These are phyloP conservation scores for Coniochaeta sp. DNA, from an alignment of 2,329 filamentous ascomycete species.

Conservation along the genomic window DNA sequence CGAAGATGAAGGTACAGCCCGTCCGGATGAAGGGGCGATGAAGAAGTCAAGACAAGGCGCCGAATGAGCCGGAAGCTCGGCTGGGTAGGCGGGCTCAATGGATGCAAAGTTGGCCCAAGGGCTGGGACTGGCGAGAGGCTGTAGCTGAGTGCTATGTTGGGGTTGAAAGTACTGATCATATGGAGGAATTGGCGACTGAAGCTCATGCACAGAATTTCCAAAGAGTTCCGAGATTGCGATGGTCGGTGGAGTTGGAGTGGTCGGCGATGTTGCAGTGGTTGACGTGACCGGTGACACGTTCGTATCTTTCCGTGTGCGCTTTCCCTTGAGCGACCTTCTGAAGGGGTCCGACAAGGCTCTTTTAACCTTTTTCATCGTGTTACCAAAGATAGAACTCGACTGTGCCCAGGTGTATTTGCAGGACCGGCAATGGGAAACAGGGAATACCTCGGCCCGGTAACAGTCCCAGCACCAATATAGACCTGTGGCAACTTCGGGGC, in stretches of 20 bases:
- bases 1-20: neutral
- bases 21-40: neutral
- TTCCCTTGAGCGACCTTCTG: neutral
- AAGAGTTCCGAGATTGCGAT: neutral
- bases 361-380: neutral
- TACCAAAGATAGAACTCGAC: neutral
- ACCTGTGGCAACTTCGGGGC: neutral
- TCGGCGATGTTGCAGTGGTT: neutral
- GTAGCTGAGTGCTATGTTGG: neutral
- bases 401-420: neutral
- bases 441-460: neutral
- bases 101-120: neutral
- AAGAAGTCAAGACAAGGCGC: neutral
- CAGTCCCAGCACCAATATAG: neutral
- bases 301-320: neutral
- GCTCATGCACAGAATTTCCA: neutral
- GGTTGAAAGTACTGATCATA: neutral
- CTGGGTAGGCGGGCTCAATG: neutral
- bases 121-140: neutral
- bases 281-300: neutral
- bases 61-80: neutral
- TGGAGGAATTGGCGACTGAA: neutral
- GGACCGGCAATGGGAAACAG: neutral
- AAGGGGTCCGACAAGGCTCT: neutral
- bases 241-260: neutral